Base-by-base conservation (phyloP, 2,329 filamentous ascomycete species). In the Westerdykella sp. region DNA sequence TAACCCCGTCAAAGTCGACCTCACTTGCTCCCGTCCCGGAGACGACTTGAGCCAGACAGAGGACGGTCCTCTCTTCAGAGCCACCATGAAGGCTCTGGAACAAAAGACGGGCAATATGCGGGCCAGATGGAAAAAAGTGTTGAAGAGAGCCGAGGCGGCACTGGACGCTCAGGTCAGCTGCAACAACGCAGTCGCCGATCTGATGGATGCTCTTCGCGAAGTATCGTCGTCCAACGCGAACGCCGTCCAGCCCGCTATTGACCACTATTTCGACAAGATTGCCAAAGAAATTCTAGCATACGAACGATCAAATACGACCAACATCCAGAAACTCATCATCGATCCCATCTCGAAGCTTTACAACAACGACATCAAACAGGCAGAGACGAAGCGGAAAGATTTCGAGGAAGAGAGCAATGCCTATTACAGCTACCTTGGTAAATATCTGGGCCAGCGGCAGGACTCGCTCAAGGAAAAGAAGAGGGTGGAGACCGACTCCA, bases 381-480 rank as follows among this genome's bases (percentile, higher is more conserved):
- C 91, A 21, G 93, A 98, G 61, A 77, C 85, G 34, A 98, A 98
- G 73, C 95, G 93, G 69, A 88, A 93, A 53, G 93, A 97, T 56
- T 98, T 98, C 57, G 93, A 98, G 51, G 93, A 98, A 60, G 93
- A 98, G 66, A 97, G 91, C 72, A 93, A 95, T 65, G 93, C 98
- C 64, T 98, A 95, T 69, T 98, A 98, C 69, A 83, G 85, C 49
- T 98, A 95, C 63, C 87, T 97, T 40, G 86, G 89, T 49, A 83
- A 89, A 37, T 98, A 98, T 68, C 79, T 98, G n/a, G 93, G 93
- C 25, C 91, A 97, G 65, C 81, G 91, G 35, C 89, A 94, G 63
- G 93, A 98, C 67, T 94, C 91, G 6, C 75, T 95, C 57, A 98
- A 97, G 69, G 87, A 95, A 65, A 98, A 98, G 77, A 97, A 97